Base-by-base conservation (phyloP, 2,329 filamentous ascomycete genomes). In the Penicillium sp. region DNA sequence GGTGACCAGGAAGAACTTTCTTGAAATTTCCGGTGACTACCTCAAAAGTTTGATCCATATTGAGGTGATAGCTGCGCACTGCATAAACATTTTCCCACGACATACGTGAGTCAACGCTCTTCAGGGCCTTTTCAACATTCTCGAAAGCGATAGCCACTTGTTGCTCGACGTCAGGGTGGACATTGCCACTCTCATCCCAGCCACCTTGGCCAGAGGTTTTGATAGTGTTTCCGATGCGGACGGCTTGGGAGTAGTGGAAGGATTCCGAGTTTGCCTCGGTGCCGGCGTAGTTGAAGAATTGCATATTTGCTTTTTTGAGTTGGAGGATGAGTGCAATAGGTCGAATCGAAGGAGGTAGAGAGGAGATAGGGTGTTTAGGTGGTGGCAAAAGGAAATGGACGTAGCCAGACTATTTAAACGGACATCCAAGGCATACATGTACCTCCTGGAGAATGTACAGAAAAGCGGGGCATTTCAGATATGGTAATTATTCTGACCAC, bases 121-220 rank as follows among this genome's bases (percentile, higher is more conserved):
- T 59, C 8, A 66, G 44, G 2, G 55, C 59, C 22, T 46, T 57
- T 25, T 63, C 61, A 6, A 66, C 58, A 22, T 66, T 66, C 4
- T 59, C 35, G 22, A 66, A 63, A 11, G 62, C 61, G 2, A 56
- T 37, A 5, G 53, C 50, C 16, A 66, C 53, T 55, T 66, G 63
- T 5, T 38, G 14, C 4, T 49, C 28, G 10, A 56, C 50, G 19
- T 50, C 42, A 31, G 51, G 22, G 25, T 51, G 33, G 41, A 65
- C 50, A 7, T 47, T 44, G 4, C 58, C 63, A 11, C 47, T 26
- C 11, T 28, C 46, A n/a, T 62, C 51, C 63, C 63, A 65, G 37
- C 63, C 62, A 26, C 64, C 65, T 58, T 68, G 64, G 6, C 65
- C 65, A 16, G 64, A 60, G 26, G 55, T 62, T 44, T 67, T 64